Evolutionary conservation across 345 rosid genomes (phyloP).

Genomic region (Salix suchowensis): DNA sequence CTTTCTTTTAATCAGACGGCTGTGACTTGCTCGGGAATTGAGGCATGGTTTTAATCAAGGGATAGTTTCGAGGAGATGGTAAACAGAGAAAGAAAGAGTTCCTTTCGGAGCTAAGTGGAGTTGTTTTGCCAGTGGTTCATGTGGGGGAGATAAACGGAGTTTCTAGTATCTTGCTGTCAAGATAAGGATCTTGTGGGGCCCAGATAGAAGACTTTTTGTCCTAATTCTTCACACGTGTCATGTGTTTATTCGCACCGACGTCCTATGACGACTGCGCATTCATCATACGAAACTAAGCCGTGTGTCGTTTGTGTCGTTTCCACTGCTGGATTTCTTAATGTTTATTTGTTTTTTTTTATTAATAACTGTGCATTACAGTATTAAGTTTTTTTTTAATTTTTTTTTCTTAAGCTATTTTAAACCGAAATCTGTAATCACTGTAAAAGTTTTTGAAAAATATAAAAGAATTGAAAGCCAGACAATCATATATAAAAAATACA

Average conservation of each 20-base stretch:
- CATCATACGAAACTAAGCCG: too few relatives aligned
- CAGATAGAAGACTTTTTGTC: background rate
- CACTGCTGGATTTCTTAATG: too few relatives aligned
- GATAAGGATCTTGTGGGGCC: constrained; percentile 23
- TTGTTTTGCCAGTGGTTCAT: background rate
- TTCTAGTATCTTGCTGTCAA: background rate
- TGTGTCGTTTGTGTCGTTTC: too few relatives aligned
- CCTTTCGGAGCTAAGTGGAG: background rate
- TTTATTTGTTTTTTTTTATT: too few relatives aligned
- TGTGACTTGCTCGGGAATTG: background rate
- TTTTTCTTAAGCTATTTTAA: too few relatives aligned
- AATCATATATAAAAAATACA: too few relatives aligned
- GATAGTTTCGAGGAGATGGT: background rate
- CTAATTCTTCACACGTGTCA: background rate
- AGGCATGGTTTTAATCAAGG: background rate
- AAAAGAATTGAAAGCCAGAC: too few relatives aligned
- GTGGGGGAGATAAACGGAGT: background rate
- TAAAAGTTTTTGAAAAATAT: too few relatives aligned
- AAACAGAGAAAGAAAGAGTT: background rate
- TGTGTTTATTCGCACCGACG: background rate
- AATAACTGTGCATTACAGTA: too few relatives aligned
- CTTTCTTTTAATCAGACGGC: background rate
- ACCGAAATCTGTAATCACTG: too few relatives aligned
- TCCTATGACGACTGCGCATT: background rate
- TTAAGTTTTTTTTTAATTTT: too few relatives aligned